Evolutionary conservation across 192 early-diverging fungal species (phyloP), one percentile per base, ranked within the genome.

Genomic region (Linnemannia hyalina): DNA sequence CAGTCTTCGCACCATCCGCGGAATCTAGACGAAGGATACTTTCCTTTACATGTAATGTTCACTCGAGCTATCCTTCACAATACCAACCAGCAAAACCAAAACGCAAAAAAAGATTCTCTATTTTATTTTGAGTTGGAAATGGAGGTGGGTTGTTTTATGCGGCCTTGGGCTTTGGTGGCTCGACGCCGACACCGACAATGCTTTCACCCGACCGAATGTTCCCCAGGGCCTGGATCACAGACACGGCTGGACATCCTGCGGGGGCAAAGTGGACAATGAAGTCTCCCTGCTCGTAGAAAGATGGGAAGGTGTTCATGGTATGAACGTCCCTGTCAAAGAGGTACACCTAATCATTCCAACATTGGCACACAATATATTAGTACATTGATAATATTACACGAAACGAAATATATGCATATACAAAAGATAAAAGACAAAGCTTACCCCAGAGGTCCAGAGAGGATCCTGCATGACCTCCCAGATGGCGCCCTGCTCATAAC

Each of bases 221-320:
- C 7, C 70, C 44, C 69, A 90, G 75, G 10, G 90, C 88, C n/a
- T 83, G 79, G 15, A 93, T 38, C 0, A 91, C 87, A 0, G 89
- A 89, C 7, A 85, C 86, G 35, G 85, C 87, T 6, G 92, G 92
- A 70, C 92, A 93, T 38, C 85, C 88, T 54, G 89, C 91, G 1
- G 92, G 92, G 0, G 92, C 92, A 80, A 89, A 93, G 74, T 93
- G 92, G 35, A 93, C 88, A 13, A 93, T 85, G 79, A 93, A 93
- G 69, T 93, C 88, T 26, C 90, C 90, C 6, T 78, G 47, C 13
- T 83, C 13, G 68, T 92, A 93, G 29, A 76, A 76, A 1, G 55
- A 72, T 1, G 92, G 92, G 78, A 93, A 93, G 1, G 92, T 91
- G 38, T 93, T 93, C 76, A 93, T 92, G 0, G 89, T 91, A 75